phyloP scores from a whole-genome alignment of 2,329 filamentous ascomycete genomes.

The Alternaria brassicicola region DNA sequence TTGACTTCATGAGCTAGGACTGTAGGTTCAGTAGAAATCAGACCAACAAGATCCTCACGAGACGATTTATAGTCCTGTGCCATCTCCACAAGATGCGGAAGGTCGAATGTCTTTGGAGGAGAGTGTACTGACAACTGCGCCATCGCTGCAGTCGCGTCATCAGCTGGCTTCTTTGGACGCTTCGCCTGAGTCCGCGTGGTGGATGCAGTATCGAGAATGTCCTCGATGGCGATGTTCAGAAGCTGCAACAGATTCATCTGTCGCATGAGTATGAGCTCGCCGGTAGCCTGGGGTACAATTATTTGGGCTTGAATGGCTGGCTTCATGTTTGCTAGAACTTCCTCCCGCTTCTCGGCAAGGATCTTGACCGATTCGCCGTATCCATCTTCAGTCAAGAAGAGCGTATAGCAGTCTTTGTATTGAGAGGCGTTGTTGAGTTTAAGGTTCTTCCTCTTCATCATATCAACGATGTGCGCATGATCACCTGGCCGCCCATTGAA shows the following conservation, averaged over 20 bases:
- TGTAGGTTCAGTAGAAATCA: constrained; percentile 32
- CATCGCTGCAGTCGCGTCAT: constrained; percentile 38
- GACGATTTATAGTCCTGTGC: neutral
- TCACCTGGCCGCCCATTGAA: constrained; percentile 47
- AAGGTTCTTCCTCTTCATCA: constrained; percentile 46
- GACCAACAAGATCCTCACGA: constrained; percentile 45
- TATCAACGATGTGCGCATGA: constrained; percentile 42
- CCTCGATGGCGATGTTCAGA: constrained; percentile 53
- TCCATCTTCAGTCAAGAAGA: constrained; percentile 44
- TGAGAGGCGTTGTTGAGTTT: constrained; percentile 26
- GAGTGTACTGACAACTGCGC: constrained; percentile 42
- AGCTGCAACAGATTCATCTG: constrained; percentile 48
- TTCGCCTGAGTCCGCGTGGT: constrained; percentile 31
- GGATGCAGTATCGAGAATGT: constrained; percentile 52
- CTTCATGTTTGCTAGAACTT: constrained; percentile 26
- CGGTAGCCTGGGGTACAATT: constrained; percentile 26
- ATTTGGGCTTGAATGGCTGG: constrained; percentile 24
- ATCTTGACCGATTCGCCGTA: constrained; percentile 51
- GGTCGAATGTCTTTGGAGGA: constrained; percentile 8
- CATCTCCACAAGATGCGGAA: constrained; percentile 29
- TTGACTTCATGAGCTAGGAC: constrained; percentile 39
- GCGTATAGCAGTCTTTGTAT: constrained; percentile 45
- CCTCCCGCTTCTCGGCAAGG: constrained; percentile 16
- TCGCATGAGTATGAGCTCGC: constrained; percentile 49
- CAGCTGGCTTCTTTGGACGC: constrained; percentile 38